Base-by-base conservation (phyloP, 2,329 filamentous ascomycete genomes). In the Aspergillus nomiae region DNA sequence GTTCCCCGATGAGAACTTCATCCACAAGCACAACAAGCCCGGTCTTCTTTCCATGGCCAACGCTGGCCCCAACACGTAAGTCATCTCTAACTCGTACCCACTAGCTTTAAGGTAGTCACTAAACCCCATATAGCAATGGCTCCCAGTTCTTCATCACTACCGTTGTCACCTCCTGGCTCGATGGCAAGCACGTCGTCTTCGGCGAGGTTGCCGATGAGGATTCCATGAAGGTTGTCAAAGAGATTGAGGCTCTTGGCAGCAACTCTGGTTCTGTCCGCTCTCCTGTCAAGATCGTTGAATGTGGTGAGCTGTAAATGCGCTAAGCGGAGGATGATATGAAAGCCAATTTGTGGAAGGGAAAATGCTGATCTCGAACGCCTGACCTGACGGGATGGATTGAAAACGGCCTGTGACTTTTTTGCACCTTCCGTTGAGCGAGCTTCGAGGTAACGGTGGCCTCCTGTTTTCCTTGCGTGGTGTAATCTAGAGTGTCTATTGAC, bases 1-100 rank as follows among this genome's bases (percentile, higher is more conserved):
- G 87, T 96, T 97, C 78, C 83, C 89, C 74, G 92, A 97, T 78
- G 92, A 97, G 90, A 96, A 96, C 90, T 96, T 96, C 86, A 77
- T 81, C 67, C 77, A 85, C 71, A 89, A 87, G 84, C 93, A 97
- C 88, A 81, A 80, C 80, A 83, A 84, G 73, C 89, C 90, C 67
- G 91, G 90, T 84, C 86, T 94, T 72, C 87, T 97, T 71, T 96
- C 93, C 82, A 97, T 97, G 93, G 93, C 93, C 80, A 97, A 97
- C 83, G 91, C 93, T 73, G 93, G 93, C 72, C 90, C 91, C 77
- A 96, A 98, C 90, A 98, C 94, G 86, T 88, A 82, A 76, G 85
- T 78, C 6, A 2, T 55, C 11, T 8, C 2, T 6, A 55, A 5
- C 51, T 11, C 32, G n/a, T 16, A 10, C 9, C 11, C n/a, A 38